Evolutionary conservation across 2,329 filamentous ascomycete genomes (phyloP).

Genomic region (Diaporthe citrichinensis): DNA sequence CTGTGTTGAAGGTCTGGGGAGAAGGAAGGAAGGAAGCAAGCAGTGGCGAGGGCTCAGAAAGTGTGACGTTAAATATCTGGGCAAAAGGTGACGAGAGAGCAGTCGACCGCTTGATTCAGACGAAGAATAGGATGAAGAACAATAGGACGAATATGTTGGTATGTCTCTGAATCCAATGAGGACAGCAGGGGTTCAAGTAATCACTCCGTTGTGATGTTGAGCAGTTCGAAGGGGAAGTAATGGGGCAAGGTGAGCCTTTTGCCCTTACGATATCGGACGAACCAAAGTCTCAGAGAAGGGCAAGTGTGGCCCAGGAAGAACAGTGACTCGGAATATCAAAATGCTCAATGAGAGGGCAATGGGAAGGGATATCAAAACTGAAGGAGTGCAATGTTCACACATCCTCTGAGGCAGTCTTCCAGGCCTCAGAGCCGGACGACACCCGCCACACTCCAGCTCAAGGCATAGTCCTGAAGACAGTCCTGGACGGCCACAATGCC

Average conservation of each 20-base stretch:
- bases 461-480: background rate
- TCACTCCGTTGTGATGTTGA: background rate
- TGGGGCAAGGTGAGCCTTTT: background rate
- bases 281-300: background rate
- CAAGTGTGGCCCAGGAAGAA: background rate
- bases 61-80: background rate
- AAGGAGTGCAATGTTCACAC: background rate
- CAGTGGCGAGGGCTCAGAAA: slow-evolving; percentile 19
- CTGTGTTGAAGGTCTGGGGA: slow-evolving; percentile 17
- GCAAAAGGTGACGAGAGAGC: slow-evolving; percentile 1
- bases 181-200: background rate
- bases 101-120: slow-evolving; percentile 7
- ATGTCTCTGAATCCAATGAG: background rate
- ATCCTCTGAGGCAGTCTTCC: background rate
- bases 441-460: background rate
- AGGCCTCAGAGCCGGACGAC: background rate
- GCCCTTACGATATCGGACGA: background rate
- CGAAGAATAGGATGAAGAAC: slow-evolving; percentile 25
- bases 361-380: too few species aligned
- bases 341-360: background rate
- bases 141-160: slow-evolving; percentile 3
- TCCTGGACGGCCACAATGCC: background rate
- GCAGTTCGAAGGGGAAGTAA: slow-evolving; percentile 1
- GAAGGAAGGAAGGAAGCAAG: slow-evolving; percentile 26
- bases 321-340: background rate